Base-by-base conservation (phyloP, 2,329 filamentous ascomycete genomes). In the Neoscytalidium dimidiatum region DNA sequence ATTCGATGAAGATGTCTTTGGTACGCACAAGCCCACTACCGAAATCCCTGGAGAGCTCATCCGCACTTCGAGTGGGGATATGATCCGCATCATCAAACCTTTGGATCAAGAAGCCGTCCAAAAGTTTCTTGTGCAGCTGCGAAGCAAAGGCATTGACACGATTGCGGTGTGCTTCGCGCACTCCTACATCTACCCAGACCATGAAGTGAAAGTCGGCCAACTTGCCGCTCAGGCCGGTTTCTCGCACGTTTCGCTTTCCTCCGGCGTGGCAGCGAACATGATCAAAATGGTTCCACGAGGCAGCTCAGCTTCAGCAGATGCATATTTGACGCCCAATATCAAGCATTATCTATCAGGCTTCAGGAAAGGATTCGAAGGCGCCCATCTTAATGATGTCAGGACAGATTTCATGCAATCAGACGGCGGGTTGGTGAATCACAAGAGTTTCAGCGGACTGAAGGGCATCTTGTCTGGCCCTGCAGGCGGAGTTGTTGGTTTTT, bases 401-500 rank as follows among this genome's bases (percentile, higher is more conserved):
- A 97, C 94, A 78, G 73, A 76, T 63, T 76, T 77, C 64, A 77
- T 76, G 74, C 73, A 76, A 52, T 93, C 90, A 7, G 92, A 96
- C 68, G 92, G 92, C 29, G 86, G 86, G 1, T 75, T 88, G 3
- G 85, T 87, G 0, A 90, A 93, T 31, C 44, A 62, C 58, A 62
- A 51, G 41, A 49, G 44, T 28, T 96, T 97, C 73, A 93, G 91
- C 0, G 94, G 94, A 0, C 80, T 97, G 4, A 89, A 90, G 71
- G 92, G 92, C 2, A 96, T 97, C 66, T 75, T 97, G 1, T 96
- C 92, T 0, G 94, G 94, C 0, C 94, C 94, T 1, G 94, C 94
- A n/a, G 94, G 93, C 31, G 94, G 94, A 38, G 94, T 97, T 0
- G 93, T 97, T 0, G 94, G 94, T 2, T 97, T 97, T 75, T 93